Base-by-base conservation (phyloP, 2,329 filamentous ascomycete species). In the Pseudopyrenochaeta lycopersici region DNA sequence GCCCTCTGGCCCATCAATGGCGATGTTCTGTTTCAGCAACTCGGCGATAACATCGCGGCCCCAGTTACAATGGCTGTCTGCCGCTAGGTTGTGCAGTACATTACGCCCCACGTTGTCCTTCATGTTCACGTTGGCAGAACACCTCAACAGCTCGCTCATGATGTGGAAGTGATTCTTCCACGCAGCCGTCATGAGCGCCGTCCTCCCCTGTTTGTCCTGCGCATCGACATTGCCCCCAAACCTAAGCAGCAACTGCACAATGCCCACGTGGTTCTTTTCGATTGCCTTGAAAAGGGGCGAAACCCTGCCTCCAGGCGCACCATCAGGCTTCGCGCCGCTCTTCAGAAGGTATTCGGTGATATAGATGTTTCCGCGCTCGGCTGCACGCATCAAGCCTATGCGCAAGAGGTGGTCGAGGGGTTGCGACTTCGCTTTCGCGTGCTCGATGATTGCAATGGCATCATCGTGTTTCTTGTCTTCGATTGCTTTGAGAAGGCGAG, bases 41-140 rank as follows among this genome's bases (percentile, higher is more conserved):
- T 78, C 49, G 14, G 71, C 66, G 15, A 82, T 73, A 15, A 81
- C 76, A 53, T 80, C 76, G 27, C 78, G 70, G 1, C 77, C 78
- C 80, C 80, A 82, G 32, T 81, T 77, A 52, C 77, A 79, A 52
- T 77, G 73, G 52, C 80, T 76, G 51, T 77, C 74, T 20, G 73
- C 74, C 2, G 74, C 74, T 35, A 77, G 49, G 33, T 76, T 76
- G 44, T 76, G 69, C 36, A 77, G 56, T 5, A 75, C 65, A 47
- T 74, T 75, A 39, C 72, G 63, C 14, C 66, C 66, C 17, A 63
- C 64, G 12, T 67, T 67, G 52, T 75, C 75, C 38, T 68, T 68
- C 31, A 70, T 68, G 49, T 78, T 76, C n/a, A 76, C 68, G 48
- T 77, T 68, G 3, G 77, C 76, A 12, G 73, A 72, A 6, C 67